Conservation (phyloP, 306 rosid genomes). For the Cucumis melo region DNA sequence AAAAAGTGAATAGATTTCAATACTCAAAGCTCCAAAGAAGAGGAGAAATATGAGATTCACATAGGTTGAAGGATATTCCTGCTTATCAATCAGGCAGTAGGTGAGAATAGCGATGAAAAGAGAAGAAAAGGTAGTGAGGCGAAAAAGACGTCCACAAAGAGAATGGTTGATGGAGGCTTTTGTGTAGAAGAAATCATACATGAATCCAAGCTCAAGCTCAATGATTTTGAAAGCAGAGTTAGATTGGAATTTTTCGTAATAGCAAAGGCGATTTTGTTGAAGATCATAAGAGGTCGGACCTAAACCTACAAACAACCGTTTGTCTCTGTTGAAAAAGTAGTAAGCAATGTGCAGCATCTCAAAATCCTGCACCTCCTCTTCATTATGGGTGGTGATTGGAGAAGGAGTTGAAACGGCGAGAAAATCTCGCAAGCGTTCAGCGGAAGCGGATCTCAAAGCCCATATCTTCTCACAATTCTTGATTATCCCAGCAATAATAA, state of each 20-base stretch:
- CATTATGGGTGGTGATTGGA: neutral
- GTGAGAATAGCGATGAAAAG: neutral
- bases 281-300: conserved; percentile 21
- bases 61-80: neutral
- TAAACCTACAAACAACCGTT: conserved; percentile 29
- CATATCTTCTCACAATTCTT: neutral
- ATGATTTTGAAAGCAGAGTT: conserved; percentile 11
- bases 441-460: neutral
- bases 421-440: neutral
- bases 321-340: conserved; percentile 10
- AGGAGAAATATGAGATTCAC: neutral
- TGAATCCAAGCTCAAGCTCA: conserved; percentile 36
- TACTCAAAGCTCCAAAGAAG: conserved; percentile 1
- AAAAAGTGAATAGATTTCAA: conserved; percentile 12
- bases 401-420: neutral
- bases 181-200: conserved; percentile 27
- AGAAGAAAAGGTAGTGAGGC: neutral
- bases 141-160: neutral
- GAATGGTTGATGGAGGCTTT: conserved; percentile 16
- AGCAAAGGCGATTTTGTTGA: neutral
- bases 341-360: neutral
- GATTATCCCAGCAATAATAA: neutral
- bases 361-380: too few species aligned
- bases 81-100: neutral
- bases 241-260: neutral